Base-by-base conservation (phyloP, 2,329 filamentous ascomycete species). In the Aspergillus oerlinghausenensis region DNA sequence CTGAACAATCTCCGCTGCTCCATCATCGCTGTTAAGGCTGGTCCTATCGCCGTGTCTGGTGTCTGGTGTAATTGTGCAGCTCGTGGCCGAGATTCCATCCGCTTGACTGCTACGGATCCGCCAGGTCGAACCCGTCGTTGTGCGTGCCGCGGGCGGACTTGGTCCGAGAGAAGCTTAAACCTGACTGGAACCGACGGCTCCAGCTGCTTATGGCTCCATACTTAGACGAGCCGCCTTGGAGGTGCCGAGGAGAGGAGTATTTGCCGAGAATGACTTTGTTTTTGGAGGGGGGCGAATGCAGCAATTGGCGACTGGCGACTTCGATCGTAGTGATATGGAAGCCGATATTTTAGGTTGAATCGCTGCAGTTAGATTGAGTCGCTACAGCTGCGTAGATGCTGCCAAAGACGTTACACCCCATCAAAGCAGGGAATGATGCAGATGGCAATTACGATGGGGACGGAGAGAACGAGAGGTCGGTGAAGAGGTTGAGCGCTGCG, bases 401-500 rank as follows among this genome's bases (percentile, higher is more conserved):
- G 52, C 17, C n/a, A 25, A 19, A 6, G 29, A 8, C 58, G 58
- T 17, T 64, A 70, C 66, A 71, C 49, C 32, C 57, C 59, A 49
- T 67, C 68, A 6, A 72, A 54, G 26, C 61, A 70, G 10, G 71
- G 54, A 28, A 72, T 67, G 14, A 64, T 23, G 23, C 64, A 65
- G 4, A 72, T 66, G 11, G 68, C 69, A 5, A 72, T 71, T 21
- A 68, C 60, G n/a, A 65, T 63, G 1, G 70, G 70, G 7, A 73
- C 67, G 0, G 64, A 58, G 2, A 73, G 51, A 1, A 73, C 65
- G 38, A 71, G 54, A 1, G 14, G 28, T 73, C 70, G 2, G 70
- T 71, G 52, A 72, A 63, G n/a, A 73, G 60, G 35, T 69, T 65
- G 1, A 67, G 49, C 3, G 62, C 65, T 1, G 65, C 67, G 0